Evolutionary conservation across 345 rosid species (phyloP), one percentile per base, ranked within the genome.

Genomic region (Camelina hispida): DNA sequence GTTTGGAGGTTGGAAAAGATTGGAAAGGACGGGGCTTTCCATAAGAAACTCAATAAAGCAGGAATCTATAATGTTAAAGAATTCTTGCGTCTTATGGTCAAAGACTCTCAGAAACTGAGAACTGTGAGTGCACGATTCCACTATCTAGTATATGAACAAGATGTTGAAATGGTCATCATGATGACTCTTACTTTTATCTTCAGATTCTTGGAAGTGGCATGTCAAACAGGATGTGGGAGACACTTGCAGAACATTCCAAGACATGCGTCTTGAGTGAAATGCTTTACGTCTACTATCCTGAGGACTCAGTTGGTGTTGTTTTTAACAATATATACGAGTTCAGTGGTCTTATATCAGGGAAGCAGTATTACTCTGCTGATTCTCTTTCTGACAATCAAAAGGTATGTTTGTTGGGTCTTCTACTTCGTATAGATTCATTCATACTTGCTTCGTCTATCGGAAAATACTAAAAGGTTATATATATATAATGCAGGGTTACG

Each of bases 191-290:
- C 44, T 61, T 18, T 77, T 17, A 51, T 71, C 80, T 82, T 77
- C 77, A 95, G 99, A 90, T 93, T 83, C 97, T 95, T 79, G 99
- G 99, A 73, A 93, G 97, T 68, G 98, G 99, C 51, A 95, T 95
- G 99, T 96, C 99, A 17, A 96, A 96, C 76, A 91, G 94, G 83
- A 96, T 93, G 99, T 96, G 99, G 99, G 98, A 93, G 65, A 81
- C 89, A 66, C 94, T 96, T 14, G 76, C 89, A 51, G 99, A 96
- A 72, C 99, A 96, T 84, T 91, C 98, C 9, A 96, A 87, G 80
- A 90, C 99, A 34, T 96, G 98, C 75, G 87, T 85, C 37, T 78
- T 87, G 70, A 84, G 89, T 72, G 97, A 87, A 82, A 93, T 85
- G 72, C 85, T 88, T 68, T 96, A 90, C 50, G 90, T 93, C 34